phyloP scores from a whole-genome alignment of 2,329 filamentous ascomycete species.

The Beauveria asiatica region DNA sequence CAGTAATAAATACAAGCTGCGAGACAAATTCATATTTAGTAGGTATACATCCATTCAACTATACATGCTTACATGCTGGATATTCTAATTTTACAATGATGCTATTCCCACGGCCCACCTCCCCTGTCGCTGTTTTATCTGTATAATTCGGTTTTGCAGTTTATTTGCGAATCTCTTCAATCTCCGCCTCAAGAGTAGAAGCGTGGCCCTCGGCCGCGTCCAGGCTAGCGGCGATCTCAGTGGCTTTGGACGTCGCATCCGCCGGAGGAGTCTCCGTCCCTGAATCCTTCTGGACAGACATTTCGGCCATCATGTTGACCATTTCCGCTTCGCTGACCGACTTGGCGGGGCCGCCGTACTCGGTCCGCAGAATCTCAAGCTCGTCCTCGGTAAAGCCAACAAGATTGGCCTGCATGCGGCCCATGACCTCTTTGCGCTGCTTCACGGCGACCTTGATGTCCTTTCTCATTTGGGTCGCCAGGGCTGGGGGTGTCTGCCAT shows the following conservation, averaged over 20 bases:
- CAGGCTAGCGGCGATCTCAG: conserved; percentile 13
- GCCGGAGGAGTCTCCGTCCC: not conserved
- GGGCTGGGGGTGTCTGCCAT: conserved; percentile 45
- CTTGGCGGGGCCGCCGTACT: conserved; percentile 19
- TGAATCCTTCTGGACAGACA: conserved; percentile 3
- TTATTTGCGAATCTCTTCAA: conserved; percentile 2
- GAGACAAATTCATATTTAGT: not conserved
- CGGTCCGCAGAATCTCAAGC: conserved; percentile 23
- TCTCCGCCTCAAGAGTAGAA: not conserved
- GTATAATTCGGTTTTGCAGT: not conserved
- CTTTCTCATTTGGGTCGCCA: conserved; percentile 30
- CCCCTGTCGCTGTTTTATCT: not conserved
- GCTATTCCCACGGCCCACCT: not conserved
- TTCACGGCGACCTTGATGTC: conserved; percentile 22
- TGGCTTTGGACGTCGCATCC: not conserved
- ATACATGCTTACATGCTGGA: not conserved
- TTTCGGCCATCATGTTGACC: conserved; percentile 23
- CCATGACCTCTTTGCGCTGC: conserved; percentile 29
- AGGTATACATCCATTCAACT: conserved; percentile 6
- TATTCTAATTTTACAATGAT: conserved; percentile 7
- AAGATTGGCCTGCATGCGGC: conserved; percentile 26
- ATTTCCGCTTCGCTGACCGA: conserved; percentile 29
- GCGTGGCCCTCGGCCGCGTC: not conserved
- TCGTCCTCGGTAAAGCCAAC: conserved; percentile 31
- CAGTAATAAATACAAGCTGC: not conserved